Base-by-base conservation (phyloP, 768 basidiomycete genomes). In the Melanogaster broomeanus region DNA sequence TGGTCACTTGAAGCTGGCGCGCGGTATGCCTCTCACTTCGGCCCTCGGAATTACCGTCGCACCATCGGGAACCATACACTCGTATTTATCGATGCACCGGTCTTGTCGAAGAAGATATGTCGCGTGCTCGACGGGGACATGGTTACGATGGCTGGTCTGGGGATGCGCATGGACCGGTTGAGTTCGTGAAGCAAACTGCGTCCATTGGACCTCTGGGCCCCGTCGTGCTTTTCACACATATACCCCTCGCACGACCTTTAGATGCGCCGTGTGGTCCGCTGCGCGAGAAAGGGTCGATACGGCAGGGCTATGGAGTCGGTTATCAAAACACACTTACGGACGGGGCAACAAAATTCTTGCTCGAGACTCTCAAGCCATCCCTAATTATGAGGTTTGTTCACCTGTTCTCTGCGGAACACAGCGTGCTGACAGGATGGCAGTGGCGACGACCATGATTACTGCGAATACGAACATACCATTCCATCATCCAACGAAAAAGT, bases 361-460 rank as follows among this genome's bases (percentile, higher is more conserved):
- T 97, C 43, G 72, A 84, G 33, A 73, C 63, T 18, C 65, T 93
- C 25, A 72, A 74, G 34, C 95, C 95, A 6, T 73, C 76, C 2
- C 67, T 89, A 12, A 75, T 95, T 30, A 87, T 93, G 68, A 93
- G 89, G 88, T 88, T 58, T 51, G 74, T n/a, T 58, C 42, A 11
- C 25, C 18, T 42, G 22, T 51, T 19, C 15, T n/a, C 12, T 11
- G 40, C 25, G 3, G 22, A 42, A 44, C 30, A 44, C 30, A 22
- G 27, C 45, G 28, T 24, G 9, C 58, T 57, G 46, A 57, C 42
- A 27, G 34, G 49, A 33, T 52, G 38, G 35, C 49, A 93, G 90
- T 58, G 96, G 92, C 6, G 93, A 98, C 67, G 94, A 98, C 63
- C 94, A 97, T 65, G 96, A 98, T 61, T 93, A 95, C 57, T 98